phyloP scores from a whole-genome alignment of 1,139 yeast species.

The Candida buenavistaensis region DNA sequence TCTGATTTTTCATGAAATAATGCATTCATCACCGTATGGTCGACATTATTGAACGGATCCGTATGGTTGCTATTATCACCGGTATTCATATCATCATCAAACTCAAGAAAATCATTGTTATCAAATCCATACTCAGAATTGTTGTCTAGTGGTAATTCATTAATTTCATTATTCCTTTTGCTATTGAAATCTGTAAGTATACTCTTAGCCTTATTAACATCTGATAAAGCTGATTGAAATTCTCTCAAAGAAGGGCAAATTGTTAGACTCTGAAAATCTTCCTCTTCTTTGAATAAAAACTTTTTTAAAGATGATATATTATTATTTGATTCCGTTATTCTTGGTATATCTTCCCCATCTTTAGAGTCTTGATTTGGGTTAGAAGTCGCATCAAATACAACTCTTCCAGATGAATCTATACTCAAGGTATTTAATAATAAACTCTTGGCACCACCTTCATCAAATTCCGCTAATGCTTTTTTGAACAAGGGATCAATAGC shows the following conservation, averaged over 20 bases:
- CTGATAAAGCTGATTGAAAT: slow-evolving; percentile 57
- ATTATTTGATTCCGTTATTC: slow-evolving; percentile 16
- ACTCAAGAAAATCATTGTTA: too few relatives aligned
- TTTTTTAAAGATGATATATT: slow-evolving; percentile 18
- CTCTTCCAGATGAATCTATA: slow-evolving; percentile 57
- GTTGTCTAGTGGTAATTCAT: slow-evolving; percentile 13
- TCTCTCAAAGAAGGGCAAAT: slow-evolving; percentile 67
- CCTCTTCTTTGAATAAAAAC: slow-evolving; percentile 30
- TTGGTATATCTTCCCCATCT: slow-evolving; percentile 12
- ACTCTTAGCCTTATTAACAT: slow-evolving; percentile 55
- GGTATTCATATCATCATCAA: slow-evolving; percentile 16
- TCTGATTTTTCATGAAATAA: slow-evolving; percentile 20
- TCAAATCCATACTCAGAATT: slow-evolving; percentile 21
- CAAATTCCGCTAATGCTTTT: slow-evolving; percentile 87
- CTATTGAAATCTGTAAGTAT: slow-evolving; percentile 51
- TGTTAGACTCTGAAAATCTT: slow-evolving; percentile 38
- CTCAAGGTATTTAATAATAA: slow-evolving; percentile 69
- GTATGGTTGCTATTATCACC: slow-evolving; percentile 18
- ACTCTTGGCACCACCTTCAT: slow-evolving; percentile 94
- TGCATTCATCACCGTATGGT: slow-evolving; percentile 26
- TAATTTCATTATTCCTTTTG: slow-evolving; percentile 20
- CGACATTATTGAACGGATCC: slow-evolving; percentile 22
- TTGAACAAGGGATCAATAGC: slow-evolving; percentile 86
- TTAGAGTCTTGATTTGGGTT: slow-evolving; percentile 20
- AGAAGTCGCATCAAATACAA: slow-evolving; percentile 61